Conservation (phyloP, 2,329 filamentous ascomycete genomes). For the Amylocarpus encephaloides region DNA sequence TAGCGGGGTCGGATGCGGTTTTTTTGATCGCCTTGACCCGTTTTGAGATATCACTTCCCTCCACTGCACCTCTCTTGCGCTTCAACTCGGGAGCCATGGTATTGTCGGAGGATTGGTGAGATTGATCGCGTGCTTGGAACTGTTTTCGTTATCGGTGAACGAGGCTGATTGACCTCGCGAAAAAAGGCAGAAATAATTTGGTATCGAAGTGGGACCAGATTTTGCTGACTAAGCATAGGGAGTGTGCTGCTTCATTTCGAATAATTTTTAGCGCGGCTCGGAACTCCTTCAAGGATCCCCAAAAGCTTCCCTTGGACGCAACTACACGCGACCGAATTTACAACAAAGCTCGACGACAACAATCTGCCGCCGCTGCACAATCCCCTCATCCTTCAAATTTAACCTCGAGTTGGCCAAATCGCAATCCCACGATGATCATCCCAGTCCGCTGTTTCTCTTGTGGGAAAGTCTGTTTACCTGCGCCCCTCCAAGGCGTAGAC, state of each 20-base stretch:
- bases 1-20: conserved; percentile 9
- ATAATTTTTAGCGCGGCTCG: conserved; percentile 11
- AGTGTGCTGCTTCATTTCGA: too few species aligned
- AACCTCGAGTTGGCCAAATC: not conserved
- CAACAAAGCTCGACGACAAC: not conserved
- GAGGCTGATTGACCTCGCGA: conserved; percentile 6
- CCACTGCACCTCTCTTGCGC: conserved; percentile 31
- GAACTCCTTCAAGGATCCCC: not conserved
- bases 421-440: conserved; percentile 75
- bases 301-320: not conserved
- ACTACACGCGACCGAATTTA: conserved; percentile 7
- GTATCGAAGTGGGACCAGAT: too few species aligned
- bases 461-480: conserved; percentile 67
- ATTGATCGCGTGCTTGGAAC: conserved; percentile 11
- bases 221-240: too few species aligned
- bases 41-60: conserved; percentile 27
- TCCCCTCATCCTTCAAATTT: not conserved
- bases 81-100: conserved; percentile 32
- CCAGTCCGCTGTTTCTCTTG: conserved; percentile 98
- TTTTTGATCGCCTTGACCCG: conserved; percentile 24
- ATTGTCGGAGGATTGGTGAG: conserved; percentile 28
- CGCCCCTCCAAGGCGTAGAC: conserved; percentile 12
- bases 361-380: not conserved
- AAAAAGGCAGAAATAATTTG: conserved; percentile 9
- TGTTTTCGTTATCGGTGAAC: conserved; percentile 15